These are phyloP conservation scores for Glomus cerebriforme DNA, from an alignment of 192 early-diverging fungal genomes.

Conservation along the genomic window DNA sequence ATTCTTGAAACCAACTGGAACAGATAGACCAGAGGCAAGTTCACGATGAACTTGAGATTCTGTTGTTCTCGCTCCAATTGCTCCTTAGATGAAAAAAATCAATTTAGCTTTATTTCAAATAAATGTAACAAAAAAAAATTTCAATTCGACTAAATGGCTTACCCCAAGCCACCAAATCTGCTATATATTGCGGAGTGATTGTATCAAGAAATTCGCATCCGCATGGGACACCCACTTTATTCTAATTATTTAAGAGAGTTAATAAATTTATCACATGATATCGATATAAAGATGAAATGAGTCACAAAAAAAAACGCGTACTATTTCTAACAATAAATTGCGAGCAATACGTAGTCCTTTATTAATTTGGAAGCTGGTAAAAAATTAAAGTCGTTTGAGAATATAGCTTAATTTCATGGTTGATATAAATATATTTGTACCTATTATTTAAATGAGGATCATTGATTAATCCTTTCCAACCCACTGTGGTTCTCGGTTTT, in stretches of 20 bases:
- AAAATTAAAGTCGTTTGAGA: not conserved
- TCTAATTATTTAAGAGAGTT: slow-evolving; percentile 35
- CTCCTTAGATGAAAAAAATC: slow-evolving; percentile 40
- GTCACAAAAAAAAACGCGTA: slow-evolving; percentile 28
- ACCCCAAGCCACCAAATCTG: slow-evolving; percentile 76
- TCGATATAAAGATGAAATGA: not conserved
- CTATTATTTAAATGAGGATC: slow-evolving; percentile 73
- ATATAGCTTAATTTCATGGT: not conserved
- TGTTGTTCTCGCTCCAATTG: slow-evolving; percentile 82
- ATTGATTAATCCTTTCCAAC: slow-evolving; percentile 95
- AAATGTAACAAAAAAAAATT: not conserved
- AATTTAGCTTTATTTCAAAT: not conserved
- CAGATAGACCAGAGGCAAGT: slow-evolving; percentile 78
- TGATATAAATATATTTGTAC: slow-evolving; percentile 28
- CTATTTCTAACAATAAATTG: slow-evolving; percentile 67
- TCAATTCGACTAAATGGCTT: not conserved
- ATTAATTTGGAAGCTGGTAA: slow-evolving; percentile 70
- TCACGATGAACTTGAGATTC: slow-evolving; percentile 85
- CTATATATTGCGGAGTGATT: slow-evolving; percentile 81
- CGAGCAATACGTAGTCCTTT: slow-evolving; percentile 81
- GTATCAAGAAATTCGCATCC: slow-evolving; percentile 81
- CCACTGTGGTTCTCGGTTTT: slow-evolving; percentile 82
- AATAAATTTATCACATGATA: not conserved
- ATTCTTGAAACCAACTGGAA: slow-evolving; percentile 83
- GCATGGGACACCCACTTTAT: slow-evolving; percentile 72